Conservation (phyloP, 1,284 basidiomycete species). For the Malassezia caprae region DNA sequence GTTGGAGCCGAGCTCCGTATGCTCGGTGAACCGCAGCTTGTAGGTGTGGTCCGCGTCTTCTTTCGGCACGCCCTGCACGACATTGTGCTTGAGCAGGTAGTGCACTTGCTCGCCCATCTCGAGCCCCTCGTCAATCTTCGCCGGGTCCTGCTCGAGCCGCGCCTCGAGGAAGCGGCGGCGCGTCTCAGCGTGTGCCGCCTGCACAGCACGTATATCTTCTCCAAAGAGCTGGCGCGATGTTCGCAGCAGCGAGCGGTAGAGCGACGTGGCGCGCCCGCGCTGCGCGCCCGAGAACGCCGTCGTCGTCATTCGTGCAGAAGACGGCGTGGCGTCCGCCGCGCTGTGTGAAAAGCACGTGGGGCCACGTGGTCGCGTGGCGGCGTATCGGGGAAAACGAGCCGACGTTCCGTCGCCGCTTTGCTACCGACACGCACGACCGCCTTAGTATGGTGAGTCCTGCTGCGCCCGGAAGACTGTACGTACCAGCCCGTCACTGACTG, state of each 20-base stretch:
- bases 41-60: slow-evolving; percentile 17
- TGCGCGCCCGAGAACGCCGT: slow-evolving; percentile 29
- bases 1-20: slow-evolving; percentile 45
- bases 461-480: slow-evolving; percentile 27
- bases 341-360: neutral
- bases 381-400: neutral
- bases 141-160: slow-evolving; percentile 24
- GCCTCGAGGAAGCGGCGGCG: slow-evolving; percentile 27
- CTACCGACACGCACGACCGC: neutral
- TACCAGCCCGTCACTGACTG: neutral
- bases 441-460: slow-evolving; percentile 38
- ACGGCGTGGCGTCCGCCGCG: neutral
- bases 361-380: neutral
- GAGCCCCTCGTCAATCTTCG: slow-evolving; percentile 34
- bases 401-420: neutral
- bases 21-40: slow-evolving; percentile 34
- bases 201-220: slow-evolving; percentile 24
- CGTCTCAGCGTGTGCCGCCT: slow-evolving; percentile 30
- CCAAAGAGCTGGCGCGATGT: slow-evolving; percentile 38
- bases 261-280: slow-evolving; percentile 30
- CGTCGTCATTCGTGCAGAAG: slow-evolving; percentile 3
- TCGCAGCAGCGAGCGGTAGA: slow-evolving; percentile 39
- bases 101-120: slow-evolving; percentile 39
- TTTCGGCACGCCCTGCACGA: slow-evolving; percentile 40
- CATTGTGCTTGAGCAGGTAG: slow-evolving; percentile 35